phyloP scores from a whole-genome alignment of 2,329 filamentous ascomycete species.

The Magnaporthiopsis rhizophila region DNA sequence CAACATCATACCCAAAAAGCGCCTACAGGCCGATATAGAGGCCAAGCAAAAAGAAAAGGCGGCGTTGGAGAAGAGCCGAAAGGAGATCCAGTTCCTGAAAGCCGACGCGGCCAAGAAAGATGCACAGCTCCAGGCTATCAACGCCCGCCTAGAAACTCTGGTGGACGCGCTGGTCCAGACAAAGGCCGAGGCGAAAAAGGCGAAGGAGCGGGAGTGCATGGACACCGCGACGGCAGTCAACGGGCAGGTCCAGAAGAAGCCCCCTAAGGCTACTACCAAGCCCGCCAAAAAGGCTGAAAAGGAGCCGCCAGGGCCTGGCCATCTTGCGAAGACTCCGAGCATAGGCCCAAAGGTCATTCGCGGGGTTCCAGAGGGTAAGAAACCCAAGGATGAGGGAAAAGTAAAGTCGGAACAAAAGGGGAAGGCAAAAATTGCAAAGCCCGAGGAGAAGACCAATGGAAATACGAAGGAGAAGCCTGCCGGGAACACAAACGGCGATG shows the following conservation, averaged over 20 bases:
- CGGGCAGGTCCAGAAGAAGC: not conserved
- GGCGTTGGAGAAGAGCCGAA: not conserved
- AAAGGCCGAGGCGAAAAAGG: not conserved
- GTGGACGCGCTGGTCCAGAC: not conserved
- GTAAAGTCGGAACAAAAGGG: too few relatives aligned
- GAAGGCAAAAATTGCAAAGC: too few relatives aligned
- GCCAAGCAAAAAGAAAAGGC: not conserved
- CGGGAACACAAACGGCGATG: too few relatives aligned
- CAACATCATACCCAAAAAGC: not conserved
- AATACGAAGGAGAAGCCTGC: too few relatives aligned
- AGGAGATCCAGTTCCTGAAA: conserved; percentile 1
- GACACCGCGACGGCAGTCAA: not conserved
- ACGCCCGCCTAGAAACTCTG: not conserved
- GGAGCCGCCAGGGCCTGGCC: too few relatives aligned
- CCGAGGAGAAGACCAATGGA: too few relatives aligned
- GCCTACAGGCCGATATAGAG: not conserved
- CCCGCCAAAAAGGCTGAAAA: not conserved
- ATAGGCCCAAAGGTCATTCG: not conserved
- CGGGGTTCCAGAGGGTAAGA: too few relatives aligned
- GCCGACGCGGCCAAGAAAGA: conserved; percentile 3
- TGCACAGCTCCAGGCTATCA: conserved; percentile 1
- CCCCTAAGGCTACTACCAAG: not conserved
- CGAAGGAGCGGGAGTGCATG: not conserved
- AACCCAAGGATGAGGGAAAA: not conserved
- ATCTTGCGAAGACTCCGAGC: not conserved